phyloP scores from a whole-genome alignment of 2,329 filamentous ascomycete genomes.

The Biscogniauxia sp. region DNA sequence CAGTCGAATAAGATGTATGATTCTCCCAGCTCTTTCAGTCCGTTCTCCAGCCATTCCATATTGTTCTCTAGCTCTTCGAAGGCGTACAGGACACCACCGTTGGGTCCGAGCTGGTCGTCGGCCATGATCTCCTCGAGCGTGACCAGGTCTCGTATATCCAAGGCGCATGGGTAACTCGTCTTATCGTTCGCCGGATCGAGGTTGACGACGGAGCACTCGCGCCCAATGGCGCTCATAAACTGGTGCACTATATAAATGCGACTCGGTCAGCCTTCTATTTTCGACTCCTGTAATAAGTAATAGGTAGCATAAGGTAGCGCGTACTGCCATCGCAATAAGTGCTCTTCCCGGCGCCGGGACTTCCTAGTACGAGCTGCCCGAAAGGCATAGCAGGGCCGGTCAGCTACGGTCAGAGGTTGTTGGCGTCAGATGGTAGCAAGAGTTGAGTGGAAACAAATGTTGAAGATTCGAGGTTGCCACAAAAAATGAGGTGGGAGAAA shows the following conservation, averaged over 20 bases:
- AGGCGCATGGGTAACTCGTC: slow-evolving; percentile 81
- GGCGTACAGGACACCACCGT: slow-evolving; percentile 88
- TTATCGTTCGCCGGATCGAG: slow-evolving; percentile 96
- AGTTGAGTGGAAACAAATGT: not conserved
- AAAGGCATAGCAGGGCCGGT: slow-evolving; percentile 49
- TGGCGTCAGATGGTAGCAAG: not conserved
- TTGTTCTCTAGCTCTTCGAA: slow-evolving; percentile 95
- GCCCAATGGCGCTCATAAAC: slow-evolving; percentile 92
- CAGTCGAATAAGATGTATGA: slow-evolving; percentile 97
- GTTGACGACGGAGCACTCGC: slow-evolving; percentile 93
- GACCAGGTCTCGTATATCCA: slow-evolving; percentile 86
- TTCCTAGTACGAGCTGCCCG: slow-evolving; percentile 84
- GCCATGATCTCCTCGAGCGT: slow-evolving; percentile 95
- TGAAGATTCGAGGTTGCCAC: not conserved
- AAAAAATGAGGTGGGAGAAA: not conserved
- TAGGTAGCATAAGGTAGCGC: slow-evolving; percentile 30
- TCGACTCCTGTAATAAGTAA: slow-evolving; percentile 3
- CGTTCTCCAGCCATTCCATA: slow-evolving; percentile 84
- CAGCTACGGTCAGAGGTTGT: too few relatives aligned
- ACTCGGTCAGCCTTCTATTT: slow-evolving; percentile 4
- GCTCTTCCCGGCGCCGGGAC: slow-evolving; percentile 91
- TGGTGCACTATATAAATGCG: slow-evolving; percentile 68
- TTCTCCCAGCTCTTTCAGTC: slow-evolving; percentile 75
- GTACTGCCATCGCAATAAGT: slow-evolving; percentile 95
- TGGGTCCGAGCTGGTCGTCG: slow-evolving; percentile 84